phyloP scores from a whole-genome alignment of 2,329 filamentous ascomycete genomes.

The Paraconiothyrium sp. region DNA sequence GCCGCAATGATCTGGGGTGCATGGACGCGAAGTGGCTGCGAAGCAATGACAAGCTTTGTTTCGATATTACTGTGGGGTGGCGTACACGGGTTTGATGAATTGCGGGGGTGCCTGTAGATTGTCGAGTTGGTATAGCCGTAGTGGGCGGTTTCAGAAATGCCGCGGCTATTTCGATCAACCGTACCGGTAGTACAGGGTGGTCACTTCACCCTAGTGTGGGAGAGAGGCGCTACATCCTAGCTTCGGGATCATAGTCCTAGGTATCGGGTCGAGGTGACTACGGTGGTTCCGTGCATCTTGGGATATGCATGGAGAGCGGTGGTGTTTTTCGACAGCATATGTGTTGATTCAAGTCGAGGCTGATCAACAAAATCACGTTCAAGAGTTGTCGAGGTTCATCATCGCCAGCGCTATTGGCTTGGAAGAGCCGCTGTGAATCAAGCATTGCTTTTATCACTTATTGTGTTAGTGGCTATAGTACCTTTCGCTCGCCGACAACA shows the following conservation, averaged over 20 bases:
- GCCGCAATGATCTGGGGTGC: constrained; percentile 1
- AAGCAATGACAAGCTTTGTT: constrained; percentile 11
- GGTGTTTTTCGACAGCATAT: no score
- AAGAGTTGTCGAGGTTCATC: no score
- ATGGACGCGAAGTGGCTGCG: background rate
- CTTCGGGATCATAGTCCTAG: background rate
- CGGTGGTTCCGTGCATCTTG: no score
- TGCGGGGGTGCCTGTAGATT: constrained; percentile 12
- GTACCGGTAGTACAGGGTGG: background rate
- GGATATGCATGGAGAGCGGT: no score
- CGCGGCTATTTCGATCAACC: constrained; percentile 10
- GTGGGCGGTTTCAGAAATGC: constrained; percentile 1
- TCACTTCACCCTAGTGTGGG: background rate
- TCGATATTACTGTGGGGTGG: constrained; percentile 3
- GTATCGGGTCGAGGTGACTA: no score
- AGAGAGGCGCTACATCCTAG: background rate
- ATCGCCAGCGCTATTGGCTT: no score
- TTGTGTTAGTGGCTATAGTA: no score
- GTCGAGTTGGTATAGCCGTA: background rate
- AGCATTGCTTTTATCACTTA: no score
- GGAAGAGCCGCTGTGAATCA: no score
- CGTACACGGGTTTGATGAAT: constrained; percentile 7
- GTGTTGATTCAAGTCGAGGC: no score
- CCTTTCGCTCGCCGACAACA: no score
- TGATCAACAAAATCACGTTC: no score